Evolutionary conservation across 768 basidiomycete genomes (phyloP).

Genomic region (Trametes elegans): DNA sequence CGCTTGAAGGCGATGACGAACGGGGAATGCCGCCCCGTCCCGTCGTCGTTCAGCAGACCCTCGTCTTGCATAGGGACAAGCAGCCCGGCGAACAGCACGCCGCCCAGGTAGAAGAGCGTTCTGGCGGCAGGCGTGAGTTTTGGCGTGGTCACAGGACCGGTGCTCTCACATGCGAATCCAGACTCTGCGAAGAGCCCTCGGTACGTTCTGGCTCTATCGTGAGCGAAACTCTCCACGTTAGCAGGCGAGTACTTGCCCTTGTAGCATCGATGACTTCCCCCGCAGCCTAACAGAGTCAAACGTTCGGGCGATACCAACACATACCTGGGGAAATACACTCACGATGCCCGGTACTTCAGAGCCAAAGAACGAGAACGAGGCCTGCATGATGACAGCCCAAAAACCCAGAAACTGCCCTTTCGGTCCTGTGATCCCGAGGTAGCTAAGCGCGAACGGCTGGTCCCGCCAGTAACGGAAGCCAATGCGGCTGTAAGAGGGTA

Average conservation of each 20-base stretch:
- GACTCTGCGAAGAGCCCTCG: slow-evolving; percentile 26
- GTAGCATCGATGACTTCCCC: slow-evolving; percentile 32
- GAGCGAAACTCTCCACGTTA: too few species aligned
- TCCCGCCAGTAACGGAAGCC: slow-evolving; percentile 23
- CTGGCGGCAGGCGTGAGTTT: slow-evolving; percentile 5
- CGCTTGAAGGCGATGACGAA: slow-evolving; percentile 46
- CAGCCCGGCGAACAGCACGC: slow-evolving; percentile 43
- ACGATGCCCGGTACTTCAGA: slow-evolving; percentile 31
- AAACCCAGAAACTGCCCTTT: slow-evolving; percentile 34
- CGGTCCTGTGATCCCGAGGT: slow-evolving; percentile 33
- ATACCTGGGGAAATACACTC: not conserved
- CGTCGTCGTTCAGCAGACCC: slow-evolving; percentile 29
- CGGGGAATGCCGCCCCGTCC: slow-evolving; percentile 38
- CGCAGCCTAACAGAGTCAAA: slow-evolving; percentile 20
- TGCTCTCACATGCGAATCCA: slow-evolving; percentile 28
- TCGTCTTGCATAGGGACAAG: slow-evolving; percentile 38
- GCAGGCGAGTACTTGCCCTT: not conserved
- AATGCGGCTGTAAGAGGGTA: slow-evolving; percentile 8
- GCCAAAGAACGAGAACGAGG: slow-evolving; percentile 42
- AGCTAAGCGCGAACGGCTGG: slow-evolving; percentile 21
- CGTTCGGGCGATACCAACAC: not conserved
- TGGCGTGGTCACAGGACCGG: not conserved
- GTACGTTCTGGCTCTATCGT: slow-evolving; percentile 24
- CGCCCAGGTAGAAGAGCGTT: slow-evolving; percentile 41
- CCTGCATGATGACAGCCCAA: slow-evolving; percentile 32